Evolutionary conservation across 306 rosid genomes (phyloP).

Genomic region (Acacia acuminata): DNA sequence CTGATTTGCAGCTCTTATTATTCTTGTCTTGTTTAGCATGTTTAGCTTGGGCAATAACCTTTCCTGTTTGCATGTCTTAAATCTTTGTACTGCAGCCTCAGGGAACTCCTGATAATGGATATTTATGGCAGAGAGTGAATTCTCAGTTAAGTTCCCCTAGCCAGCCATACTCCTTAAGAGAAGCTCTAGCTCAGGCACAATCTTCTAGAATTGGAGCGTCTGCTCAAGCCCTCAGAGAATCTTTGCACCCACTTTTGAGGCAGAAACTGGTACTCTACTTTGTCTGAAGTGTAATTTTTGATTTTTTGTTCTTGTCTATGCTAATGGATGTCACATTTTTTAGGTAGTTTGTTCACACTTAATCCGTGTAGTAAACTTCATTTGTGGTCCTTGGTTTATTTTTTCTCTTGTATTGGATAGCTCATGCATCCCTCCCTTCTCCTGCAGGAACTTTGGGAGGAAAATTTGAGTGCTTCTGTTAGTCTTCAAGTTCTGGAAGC

Average conservation of each 20-base stretch:
- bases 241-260: slow-evolving; percentile 92
- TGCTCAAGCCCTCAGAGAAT: slow-evolving; percentile 96
- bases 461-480: slow-evolving; percentile 92
- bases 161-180: slow-evolving; percentile 98
- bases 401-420: background rate
- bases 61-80: slow-evolving; percentile 30
- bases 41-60: slow-evolving; percentile 15
- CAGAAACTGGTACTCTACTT: slow-evolving; percentile 80
- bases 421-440: slow-evolving; percentile 25
- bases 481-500: slow-evolving; percentile 95
- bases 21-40: slow-evolving; percentile 12
- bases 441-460: slow-evolving; percentile 98
- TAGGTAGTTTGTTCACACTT: background rate
- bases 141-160: slow-evolving; percentile 96
- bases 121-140: slow-evolving; percentile 94
- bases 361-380: background rate
- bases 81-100: slow-evolving; percentile 72
- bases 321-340: background rate
- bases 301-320: background rate
- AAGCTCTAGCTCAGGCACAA: slow-evolving; percentile 98
- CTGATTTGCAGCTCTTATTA: slow-evolving; percentile 2
- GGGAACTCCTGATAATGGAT: slow-evolving; percentile 94
- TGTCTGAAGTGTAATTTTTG: background rate
- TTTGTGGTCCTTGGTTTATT: background rate
- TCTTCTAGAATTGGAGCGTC: slow-evolving; percentile 99